Evolutionary conservation across 345 rosid genomes (phyloP).

Genomic region (Eucalyptus microcorys): DNA sequence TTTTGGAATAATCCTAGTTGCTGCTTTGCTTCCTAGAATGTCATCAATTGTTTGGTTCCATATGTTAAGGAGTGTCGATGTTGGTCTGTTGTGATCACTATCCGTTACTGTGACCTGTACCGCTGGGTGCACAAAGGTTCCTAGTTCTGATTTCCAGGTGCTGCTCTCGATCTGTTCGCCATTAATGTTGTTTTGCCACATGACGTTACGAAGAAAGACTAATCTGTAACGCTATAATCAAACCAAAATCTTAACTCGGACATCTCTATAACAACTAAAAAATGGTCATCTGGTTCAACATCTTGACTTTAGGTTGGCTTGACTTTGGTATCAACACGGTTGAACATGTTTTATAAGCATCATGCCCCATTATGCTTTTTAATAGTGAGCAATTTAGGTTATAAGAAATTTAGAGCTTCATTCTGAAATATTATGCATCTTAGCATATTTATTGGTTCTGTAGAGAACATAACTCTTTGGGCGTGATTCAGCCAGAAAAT

Average conservation of each 20-base stretch:
- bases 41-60: too few relatives aligned
- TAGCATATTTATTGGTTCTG: background rate
- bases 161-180: conserved; percentile 57
- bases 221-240: background rate
- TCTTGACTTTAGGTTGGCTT: background rate
- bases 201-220: background rate
- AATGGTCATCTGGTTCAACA: background rate
- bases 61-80: background rate
- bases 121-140: background rate
- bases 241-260: background rate
- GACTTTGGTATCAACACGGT: background rate
- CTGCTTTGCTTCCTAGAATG: too few relatives aligned
- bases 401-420: background rate
- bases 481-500: background rate
- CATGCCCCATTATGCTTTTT: background rate
- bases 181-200: conserved; percentile 1
- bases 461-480: background rate
- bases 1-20: too few relatives aligned
- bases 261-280: background rate
- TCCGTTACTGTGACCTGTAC: background rate
- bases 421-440: background rate
- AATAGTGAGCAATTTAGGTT: background rate
- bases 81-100: background rate
- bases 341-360: background rate
- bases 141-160: conserved; percentile 10